Conservation (phyloP, 2,329 filamentous ascomycete genomes). For the Lasiodiplodia citricola region DNA sequence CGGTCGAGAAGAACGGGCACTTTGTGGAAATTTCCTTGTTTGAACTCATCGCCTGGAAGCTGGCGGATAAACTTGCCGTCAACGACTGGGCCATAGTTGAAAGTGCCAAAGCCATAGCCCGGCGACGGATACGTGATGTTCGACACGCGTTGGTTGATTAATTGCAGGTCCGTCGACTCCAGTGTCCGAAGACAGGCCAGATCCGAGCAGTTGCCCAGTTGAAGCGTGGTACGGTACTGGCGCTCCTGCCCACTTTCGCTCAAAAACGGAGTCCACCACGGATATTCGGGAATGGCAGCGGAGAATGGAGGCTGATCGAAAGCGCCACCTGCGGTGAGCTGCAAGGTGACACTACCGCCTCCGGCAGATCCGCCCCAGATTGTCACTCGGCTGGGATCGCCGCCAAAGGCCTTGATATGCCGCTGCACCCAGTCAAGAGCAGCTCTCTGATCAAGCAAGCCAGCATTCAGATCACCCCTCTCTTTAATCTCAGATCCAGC, state of each 20-base stretch:
- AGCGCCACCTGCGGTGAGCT: constrained; percentile 47
- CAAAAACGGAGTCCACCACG: constrained; percentile 29
- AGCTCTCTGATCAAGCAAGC: constrained; percentile 67
- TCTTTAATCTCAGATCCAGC: constrained; percentile 60
- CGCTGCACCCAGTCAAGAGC: constrained; percentile 66
- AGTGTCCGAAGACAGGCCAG: constrained; percentile 39
- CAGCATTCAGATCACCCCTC: constrained; percentile 64
- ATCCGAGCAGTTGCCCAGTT: constrained; percentile 29
- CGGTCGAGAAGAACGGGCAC: constrained; percentile 44
- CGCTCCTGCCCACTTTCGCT: constrained; percentile 32
- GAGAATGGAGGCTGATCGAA: constrained; percentile 46
- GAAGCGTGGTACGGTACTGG: constrained; percentile 38
- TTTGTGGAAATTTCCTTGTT: constrained; percentile 40
- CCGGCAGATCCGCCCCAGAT: constrained; percentile 68
- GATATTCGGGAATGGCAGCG: constrained; percentile 46
- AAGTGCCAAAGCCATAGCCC: constrained; percentile 42
- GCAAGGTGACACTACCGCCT: constrained; percentile 59
- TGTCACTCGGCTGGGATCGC: constrained; percentile 63
- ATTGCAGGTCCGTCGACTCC: constrained; percentile 37
- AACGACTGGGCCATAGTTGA: constrained; percentile 49
- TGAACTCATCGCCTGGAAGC: constrained; percentile 41
- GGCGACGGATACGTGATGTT: constrained; percentile 25
- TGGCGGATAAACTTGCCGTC: constrained; percentile 47
- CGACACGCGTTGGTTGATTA: constrained; percentile 39
- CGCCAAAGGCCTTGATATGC: constrained; percentile 59